Conservation (phyloP, 129 eudicot genomes). For the Pittosporum tobira region DNA sequence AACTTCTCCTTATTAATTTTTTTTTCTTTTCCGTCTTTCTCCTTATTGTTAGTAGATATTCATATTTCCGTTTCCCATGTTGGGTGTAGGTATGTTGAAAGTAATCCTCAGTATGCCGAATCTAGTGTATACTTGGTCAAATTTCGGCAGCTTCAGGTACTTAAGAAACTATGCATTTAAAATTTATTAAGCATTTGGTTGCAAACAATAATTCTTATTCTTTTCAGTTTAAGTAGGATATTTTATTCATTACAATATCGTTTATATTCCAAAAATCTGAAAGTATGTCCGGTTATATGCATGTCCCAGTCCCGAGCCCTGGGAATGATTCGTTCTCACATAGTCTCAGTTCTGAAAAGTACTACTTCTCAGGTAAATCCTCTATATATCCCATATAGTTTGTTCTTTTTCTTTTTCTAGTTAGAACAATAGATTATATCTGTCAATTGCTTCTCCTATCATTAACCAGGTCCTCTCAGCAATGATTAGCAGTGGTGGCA, state of each 20-base stretch:
- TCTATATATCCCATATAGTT: background rate
- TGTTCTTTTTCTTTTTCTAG: slow-evolving; percentile 14
- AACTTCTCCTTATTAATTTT: too few species aligned
- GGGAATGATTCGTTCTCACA: slow-evolving; percentile 80
- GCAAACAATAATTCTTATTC: background rate
- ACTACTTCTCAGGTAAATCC: slow-evolving; percentile 81
- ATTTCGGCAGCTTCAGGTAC: slow-evolving; percentile 96
- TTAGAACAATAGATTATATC: background rate
- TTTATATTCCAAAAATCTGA: background rate
- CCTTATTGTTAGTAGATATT: slow-evolving; percentile 13
- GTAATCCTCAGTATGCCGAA: slow-evolving; percentile 98
- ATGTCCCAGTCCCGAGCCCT: slow-evolving; percentile 78
- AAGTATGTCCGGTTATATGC: background rate
- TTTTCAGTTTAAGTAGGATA: too few species aligned
- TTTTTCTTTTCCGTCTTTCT: background rate
- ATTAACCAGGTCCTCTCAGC: slow-evolving; percentile 73
- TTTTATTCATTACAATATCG: background rate
- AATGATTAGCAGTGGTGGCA: slow-evolving; percentile 52
- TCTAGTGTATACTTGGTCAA: slow-evolving; percentile 89
- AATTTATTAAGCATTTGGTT: background rate
- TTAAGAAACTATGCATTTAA: slow-evolving; percentile 2
- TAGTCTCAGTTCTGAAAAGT: slow-evolving; percentile 74
- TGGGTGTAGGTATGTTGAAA: slow-evolving; percentile 70
- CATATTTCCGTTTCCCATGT: slow-evolving; percentile 1
- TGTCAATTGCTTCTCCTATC: slow-evolving; percentile 1